phyloP scores from a whole-genome alignment of 192 early-diverging fungal genomes.

The Backusella morwellensis region DNA sequence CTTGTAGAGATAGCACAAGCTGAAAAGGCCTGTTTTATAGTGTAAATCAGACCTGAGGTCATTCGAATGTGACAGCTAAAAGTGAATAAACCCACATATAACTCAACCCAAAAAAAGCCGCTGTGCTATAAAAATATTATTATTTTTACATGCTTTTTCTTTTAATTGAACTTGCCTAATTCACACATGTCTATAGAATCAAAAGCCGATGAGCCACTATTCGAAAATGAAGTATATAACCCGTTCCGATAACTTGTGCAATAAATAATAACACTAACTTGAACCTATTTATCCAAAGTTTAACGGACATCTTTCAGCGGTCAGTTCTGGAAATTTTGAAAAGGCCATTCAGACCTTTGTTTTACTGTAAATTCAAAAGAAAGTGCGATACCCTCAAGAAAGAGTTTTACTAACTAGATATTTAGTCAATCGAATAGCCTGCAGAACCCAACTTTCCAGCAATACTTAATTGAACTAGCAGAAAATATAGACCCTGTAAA shows the following conservation, averaged over 20 bases:
- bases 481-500: conserved; percentile 18
- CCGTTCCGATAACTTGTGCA: not conserved
- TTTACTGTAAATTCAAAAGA: not conserved
- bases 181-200: conserved; percentile 8
- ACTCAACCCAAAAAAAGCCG: not conserved
- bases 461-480: conserved; percentile 26
- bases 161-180: conserved; percentile 1
- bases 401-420: not conserved
- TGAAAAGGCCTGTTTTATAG: not conserved
- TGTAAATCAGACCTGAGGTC: not conserved
- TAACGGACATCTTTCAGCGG: not conserved
- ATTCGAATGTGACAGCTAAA: not conserved
- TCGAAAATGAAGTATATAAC: conserved; percentile 10
- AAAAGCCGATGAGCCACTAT: not conserved
- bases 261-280: not conserved
- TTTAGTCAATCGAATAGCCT: conserved; percentile 26
- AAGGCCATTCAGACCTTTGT: conserved; percentile 17
- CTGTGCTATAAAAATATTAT: not conserved
- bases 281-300: not conserved
- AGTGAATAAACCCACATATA: not conserved
- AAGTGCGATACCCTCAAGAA: not conserved
- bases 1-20: not conserved
- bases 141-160: not conserved
- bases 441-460: conserved; percentile 23
- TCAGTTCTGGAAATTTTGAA: conserved; percentile 9